A percentile compares a stretch with the other conserved stretches of the same genome.
Conservation (phyloP, 768 basidiomycete species). For the Podaxis sp. region DNA sequence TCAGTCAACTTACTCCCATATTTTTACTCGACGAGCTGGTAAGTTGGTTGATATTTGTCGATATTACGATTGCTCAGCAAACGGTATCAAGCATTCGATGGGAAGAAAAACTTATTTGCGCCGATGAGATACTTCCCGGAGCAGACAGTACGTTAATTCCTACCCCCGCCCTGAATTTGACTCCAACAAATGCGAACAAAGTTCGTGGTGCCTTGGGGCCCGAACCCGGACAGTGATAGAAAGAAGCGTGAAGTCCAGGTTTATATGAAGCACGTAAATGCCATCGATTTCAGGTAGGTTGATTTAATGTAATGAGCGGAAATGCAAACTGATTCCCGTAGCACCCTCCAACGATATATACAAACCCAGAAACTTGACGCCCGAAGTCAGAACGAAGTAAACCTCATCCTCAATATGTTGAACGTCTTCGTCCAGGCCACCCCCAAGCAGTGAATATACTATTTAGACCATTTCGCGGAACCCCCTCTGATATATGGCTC, state of each 20-base stretch:
- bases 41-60: constrained; percentile 2
- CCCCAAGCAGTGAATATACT: constrained; percentile 26
- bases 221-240: neutral
- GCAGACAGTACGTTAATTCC: neutral
- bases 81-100: constrained; percentile 29
- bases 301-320: neutral
- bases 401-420: constrained; percentile 29
- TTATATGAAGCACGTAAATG: constrained; percentile 25
- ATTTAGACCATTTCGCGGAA: neutral
- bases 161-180: neutral
- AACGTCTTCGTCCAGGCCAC: constrained; percentile 34
- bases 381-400: constrained; percentile 3
- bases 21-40: constrained; percentile 30
- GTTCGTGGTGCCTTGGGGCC: constrained; percentile 1
- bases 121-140: constrained; percentile 20
- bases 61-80: neutral
- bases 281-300: constrained; percentile 24
- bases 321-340: neutral
- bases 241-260: constrained; percentile 15
- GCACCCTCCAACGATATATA: constrained; percentile 8
- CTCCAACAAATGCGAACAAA: neutral
- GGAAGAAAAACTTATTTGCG: constrained; percentile 34
- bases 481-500: neutral
- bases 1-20: constrained; percentile 23
- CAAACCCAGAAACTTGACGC: neutral